phyloP scores from a whole-genome alignment of 2,329 filamentous ascomycete genomes.

The Nannizziopsis arthrosporioides region DNA sequence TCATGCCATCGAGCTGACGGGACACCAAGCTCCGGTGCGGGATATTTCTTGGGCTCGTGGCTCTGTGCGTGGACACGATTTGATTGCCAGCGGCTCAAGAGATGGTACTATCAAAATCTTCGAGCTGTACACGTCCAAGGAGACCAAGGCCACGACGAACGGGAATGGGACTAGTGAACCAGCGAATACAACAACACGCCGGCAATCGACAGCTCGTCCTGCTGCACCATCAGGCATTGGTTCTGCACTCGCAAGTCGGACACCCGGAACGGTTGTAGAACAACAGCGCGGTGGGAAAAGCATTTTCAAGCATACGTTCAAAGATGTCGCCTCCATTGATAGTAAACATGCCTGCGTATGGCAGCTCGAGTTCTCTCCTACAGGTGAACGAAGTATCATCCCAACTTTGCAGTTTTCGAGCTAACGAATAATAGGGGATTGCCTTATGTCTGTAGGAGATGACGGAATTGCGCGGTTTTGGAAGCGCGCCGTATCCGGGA shows the following conservation, averaged over 20 bases:
- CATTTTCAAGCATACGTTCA: conserved; percentile 33
- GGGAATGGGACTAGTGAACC: conserved; percentile 22
- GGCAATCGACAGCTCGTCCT: conserved; percentile 8
- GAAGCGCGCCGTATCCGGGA: conserved; percentile 34
- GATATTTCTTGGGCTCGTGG: conserved; percentile 90
- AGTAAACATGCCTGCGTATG: conserved; percentile 36
- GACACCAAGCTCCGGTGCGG: conserved; percentile 65
- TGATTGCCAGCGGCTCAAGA: conserved; percentile 83
- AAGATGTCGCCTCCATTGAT: conserved; percentile 34
- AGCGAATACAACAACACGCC: conserved; percentile 19
- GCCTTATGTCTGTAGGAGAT: conserved; percentile 34
- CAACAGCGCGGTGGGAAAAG: conserved; percentile 26
- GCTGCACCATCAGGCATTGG: conserved; percentile 34
- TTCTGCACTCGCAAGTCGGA: conserved; percentile 29
- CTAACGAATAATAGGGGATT: conserved; percentile 26
- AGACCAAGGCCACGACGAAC: conserved; percentile 20
- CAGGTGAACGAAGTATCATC: conserved; percentile 23
- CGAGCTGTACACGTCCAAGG: conserved; percentile 40
- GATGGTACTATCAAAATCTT: conserved; percentile 88
- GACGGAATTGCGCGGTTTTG: conserved; percentile 35
- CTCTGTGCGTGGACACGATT: conserved; percentile 78
- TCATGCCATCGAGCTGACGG: conserved; percentile 61
- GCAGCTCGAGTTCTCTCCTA: conserved; percentile 36
- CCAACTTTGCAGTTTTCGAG: background rate
- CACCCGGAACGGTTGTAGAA: conserved; percentile 19